Base-by-base conservation (phyloP, 2,329 filamentous ascomycete genomes). In the Penicillium frequentans region DNA sequence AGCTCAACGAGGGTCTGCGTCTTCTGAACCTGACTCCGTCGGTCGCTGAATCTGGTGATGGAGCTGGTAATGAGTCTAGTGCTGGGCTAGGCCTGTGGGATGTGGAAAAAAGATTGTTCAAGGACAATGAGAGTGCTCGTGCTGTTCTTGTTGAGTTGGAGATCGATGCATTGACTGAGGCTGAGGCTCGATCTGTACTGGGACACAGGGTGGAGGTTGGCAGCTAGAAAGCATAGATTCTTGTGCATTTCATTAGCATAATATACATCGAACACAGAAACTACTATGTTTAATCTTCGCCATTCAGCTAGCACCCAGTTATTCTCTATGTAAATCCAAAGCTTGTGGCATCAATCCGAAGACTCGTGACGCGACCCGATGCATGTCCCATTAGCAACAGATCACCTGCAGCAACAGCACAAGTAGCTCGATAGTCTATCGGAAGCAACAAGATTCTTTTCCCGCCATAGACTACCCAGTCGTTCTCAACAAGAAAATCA, bases 91-190 rank as follows among this genome's bases (percentile, higher is more conserved):
- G 69, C 7, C 63, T 82, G 16, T 79, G 75, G 77, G 76, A 79
- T 46, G 79, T 77, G 13, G 79, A 81, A 57, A 78, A 74, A 62
- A 72, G 74, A 52, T 61, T 82, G 0, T 82, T 82, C 60, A 74
- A 70, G 51, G 77, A 74, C 50, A 82, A 82, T 57, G 78, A 80
- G 57, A 77, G 74, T 52, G 79, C 79, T 9, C 71, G 79, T 31
- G 70, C 73, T 52, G 75, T 79, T 21, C 70, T 82, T 47, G 69
- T 73, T 8, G 75, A 78, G 44, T 63, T 82, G 55, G 74, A 73
- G 7, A 69, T 81, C 42, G 73, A 77, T 33, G 68, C 68, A 6
- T 61, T 82, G 47, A 73, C 72, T 19, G 79, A 79, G 61, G 69
- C 70, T 5, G 79, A 82, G 60, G 79, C 78, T 9, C 73, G 79